A percentile compares a stretch with the other conserved stretches of the same genome.
Evolutionary conservation across 202 grass and related monocot species (phyloP).

Genomic region (Dendrocalamus latiflorus): DNA sequence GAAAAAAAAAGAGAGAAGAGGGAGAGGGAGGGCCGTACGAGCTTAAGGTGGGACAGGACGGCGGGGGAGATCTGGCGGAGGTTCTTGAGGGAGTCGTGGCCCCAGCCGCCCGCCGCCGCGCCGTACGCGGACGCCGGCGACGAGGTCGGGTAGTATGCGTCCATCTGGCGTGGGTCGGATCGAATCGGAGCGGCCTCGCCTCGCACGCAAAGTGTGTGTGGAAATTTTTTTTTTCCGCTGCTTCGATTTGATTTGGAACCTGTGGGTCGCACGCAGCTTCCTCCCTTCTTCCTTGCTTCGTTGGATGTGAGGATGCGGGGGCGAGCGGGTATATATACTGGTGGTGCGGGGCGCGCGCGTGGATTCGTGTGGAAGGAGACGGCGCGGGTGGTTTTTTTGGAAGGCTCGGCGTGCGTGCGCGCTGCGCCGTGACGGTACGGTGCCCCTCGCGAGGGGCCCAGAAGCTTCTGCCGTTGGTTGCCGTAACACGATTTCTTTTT

Average conservation of each 20-base stretch:
- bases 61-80: slow-evolving; percentile 60
- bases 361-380: slow-evolving; percentile 7
- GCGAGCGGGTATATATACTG: background rate
- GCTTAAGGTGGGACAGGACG: slow-evolving; percentile 79
- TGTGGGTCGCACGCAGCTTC: too few relatives aligned
- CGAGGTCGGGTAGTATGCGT: slow-evolving; percentile 38
- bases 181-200: background rate
- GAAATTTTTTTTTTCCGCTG: background rate
- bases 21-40: slow-evolving; percentile 14
- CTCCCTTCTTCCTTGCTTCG: background rate
- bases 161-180: slow-evolving; percentile 36
- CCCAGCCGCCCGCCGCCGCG: slow-evolving; percentile 22
- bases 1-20: background rate
- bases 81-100: slow-evolving; percentile 67
- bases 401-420: background rate
- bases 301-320: background rate
- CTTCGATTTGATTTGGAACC: too few relatives aligned
- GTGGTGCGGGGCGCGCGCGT: background rate
- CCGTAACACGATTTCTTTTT: too few relatives aligned
- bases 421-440: background rate
- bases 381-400: background rate
- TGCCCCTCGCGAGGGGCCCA: background rate
- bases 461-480: background rate
- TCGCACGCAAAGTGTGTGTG: slow-evolving; percentile 5
- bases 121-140: slow-evolving; percentile 35